Percentiles rank a stretch among this genome's conserved stretches.
Evolutionary conservation across 352 stramenopile species (phyloP).

Genomic region (Thraustotheca clavata): DNA sequence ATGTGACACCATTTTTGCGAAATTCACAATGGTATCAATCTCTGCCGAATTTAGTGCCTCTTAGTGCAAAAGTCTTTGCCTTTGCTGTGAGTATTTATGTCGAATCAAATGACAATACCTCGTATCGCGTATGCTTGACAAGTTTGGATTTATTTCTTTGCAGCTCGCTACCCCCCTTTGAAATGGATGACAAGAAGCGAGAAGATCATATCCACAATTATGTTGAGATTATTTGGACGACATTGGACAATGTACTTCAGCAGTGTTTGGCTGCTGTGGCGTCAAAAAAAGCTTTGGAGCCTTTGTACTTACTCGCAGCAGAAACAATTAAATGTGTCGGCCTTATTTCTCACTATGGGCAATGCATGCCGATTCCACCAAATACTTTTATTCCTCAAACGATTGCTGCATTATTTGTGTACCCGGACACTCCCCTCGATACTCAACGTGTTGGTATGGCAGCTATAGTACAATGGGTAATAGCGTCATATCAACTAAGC

Average conservation of each 20-base stretch:
- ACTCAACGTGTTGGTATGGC: not conserved
- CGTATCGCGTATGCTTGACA: not conserved
- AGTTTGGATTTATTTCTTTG: constrained; percentile 14
- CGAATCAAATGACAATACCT: not conserved
- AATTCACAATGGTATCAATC: not conserved
- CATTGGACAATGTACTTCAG: not conserved
- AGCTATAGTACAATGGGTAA: constrained; percentile 17
- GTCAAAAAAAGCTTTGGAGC: not conserved
- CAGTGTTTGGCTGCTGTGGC: not conserved
- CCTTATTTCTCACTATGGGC: constrained; percentile 19
- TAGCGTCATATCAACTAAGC: not conserved
- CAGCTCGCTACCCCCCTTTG: constrained; percentile 4
- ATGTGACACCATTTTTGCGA: constrained; percentile 8
- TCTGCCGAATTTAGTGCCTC: not conserved
- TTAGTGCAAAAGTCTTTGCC: not conserved
- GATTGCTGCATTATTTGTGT: not conserved
- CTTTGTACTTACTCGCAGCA: not conserved
- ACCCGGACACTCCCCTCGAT: not conserved
- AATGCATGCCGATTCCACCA: not conserved
- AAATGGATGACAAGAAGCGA: not conserved
- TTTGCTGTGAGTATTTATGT: not conserved
- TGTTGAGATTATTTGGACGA: not conserved
- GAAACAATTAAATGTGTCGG: constrained; percentile 14
- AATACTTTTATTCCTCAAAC: not conserved
- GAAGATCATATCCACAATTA: not conserved